Base-by-base conservation (phyloP, 371 early-diverging fungal species). In the Apophysomyces variabilis region DNA sequence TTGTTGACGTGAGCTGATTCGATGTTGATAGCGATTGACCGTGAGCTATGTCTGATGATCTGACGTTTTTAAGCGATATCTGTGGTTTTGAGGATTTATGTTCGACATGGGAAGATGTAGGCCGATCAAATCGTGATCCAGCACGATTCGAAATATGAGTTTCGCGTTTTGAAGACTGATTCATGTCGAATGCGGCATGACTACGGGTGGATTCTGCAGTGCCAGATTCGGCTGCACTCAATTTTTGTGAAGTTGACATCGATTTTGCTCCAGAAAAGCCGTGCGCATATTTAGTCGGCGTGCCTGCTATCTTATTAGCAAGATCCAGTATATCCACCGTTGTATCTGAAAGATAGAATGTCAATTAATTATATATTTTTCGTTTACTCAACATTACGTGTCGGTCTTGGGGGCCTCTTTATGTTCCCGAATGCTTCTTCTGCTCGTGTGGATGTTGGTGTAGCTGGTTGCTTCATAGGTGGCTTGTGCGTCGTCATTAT, bases 81-180 rank as follows among this genome's bases (percentile, higher is more conserved):
- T 21, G 9, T 4, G 54, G 21, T 50, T 21, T 50, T 11, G 21
- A n/a, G 5, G 21, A 50, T 18, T 18, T 7, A n/a, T 1, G 54
- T 7, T 50, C 54, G 5, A n/a, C 54, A 26, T 50, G 21, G n/a
- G 21, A 50, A 16, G 54, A 18, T 32, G 54, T 5, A 1, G 54
- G 21, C 54, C 54, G 21, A 50, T 50, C 54, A 50, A 21, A 21
- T 50, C 54, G 54, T 21, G 54, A 50, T 50, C 54, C 54, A 50
- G 54, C 54, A 50, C 54, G 54, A 50, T 26, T 21, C 21, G 54
- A 50, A 21, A 7, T 6, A 50, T 50, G 54, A 50, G 21, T 21
- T 50, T 26, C 54, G 11, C 54, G 54, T 50, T 21, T 50, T 26
- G 35, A n/a, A 4, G 54, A 7, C 21, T 50, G 54, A 21, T 18